phyloP scores from a whole-genome alignment of 768 basidiomycete species.

The Leccinum ochraceum region DNA sequence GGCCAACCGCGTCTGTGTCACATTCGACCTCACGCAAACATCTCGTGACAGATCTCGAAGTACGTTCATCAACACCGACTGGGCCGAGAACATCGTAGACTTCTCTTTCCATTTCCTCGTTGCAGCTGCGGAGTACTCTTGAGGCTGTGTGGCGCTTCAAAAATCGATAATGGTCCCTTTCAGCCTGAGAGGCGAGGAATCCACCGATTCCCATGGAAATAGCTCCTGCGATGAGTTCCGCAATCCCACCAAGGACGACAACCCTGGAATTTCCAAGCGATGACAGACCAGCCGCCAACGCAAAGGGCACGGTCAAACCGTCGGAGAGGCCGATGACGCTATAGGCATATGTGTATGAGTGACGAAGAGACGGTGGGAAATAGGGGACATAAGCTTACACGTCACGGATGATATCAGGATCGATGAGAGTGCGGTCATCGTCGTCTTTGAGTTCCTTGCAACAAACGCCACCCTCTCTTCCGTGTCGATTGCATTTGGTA shows the following conservation, averaged over 20 bases:
- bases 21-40: conserved; percentile 70
- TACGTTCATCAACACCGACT: conserved; percentile 83
- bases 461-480: conserved; percentile 66
- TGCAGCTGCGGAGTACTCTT: conserved; percentile 86
- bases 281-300: conserved; percentile 84
- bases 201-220: conserved; percentile 99
- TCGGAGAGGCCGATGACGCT: conserved; percentile 91
- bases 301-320: conserved; percentile 90
- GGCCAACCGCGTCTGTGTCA: conserved; percentile 28
- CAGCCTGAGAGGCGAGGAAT: conserved; percentile 95
- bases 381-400: conserved; percentile 52
- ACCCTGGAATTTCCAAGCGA: conserved; percentile 86
- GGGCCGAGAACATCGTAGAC: conserved; percentile 86
- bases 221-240: conserved; percentile 95
- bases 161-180: conserved; percentile 92
- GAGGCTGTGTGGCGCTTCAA: conserved; percentile 70
- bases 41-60: conserved; percentile 77
- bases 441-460: conserved; percentile 85
- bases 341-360: conserved; percentile 9
- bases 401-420: conserved; percentile 87
- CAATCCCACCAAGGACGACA: conserved; percentile 93
- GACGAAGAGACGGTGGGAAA: not conserved
- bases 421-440: conserved; percentile 77
- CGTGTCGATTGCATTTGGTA: conserved; percentile 58
- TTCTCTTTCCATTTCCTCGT: conserved; percentile 96